Percentiles rank a stretch among this genome's conserved stretches.
Conservation (phyloP, 2,329 filamentous ascomycete genomes). For the Waltergamsia citrina region DNA sequence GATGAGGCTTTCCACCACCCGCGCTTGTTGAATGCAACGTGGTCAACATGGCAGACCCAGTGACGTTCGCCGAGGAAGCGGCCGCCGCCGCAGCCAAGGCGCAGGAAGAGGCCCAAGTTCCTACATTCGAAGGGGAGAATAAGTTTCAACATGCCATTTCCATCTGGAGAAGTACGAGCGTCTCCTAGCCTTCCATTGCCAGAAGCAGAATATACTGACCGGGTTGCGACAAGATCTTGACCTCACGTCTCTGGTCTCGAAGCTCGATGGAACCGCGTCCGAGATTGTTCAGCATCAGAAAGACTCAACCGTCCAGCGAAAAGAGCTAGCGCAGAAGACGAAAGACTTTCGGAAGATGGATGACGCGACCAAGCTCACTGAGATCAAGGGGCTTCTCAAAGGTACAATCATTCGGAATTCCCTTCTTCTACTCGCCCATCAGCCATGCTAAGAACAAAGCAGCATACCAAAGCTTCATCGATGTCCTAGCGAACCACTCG, state of each 20-base stretch:
- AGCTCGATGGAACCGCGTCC: conserved; percentile 85
- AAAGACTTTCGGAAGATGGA: conserved; percentile 96
- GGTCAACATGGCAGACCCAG: conserved; percentile 4
- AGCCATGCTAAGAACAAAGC: too few relatives aligned
- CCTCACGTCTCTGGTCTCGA: conserved; percentile 71
- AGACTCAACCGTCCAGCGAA: conserved; percentile 90
- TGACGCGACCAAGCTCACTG: conserved; percentile 73
- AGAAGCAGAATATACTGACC: background rate
- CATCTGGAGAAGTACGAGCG: conserved; percentile 81
- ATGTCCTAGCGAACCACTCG: conserved; percentile 89
- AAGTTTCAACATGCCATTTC: conserved; percentile 96
- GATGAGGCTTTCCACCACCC: conserved; percentile 1
- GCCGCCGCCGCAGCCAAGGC: conserved; percentile 1
- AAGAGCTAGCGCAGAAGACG: conserved; percentile 97
- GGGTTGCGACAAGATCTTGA: conserved; percentile 59
- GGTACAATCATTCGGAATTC: conserved; percentile 45
- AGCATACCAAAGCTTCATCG: conserved; percentile 97
- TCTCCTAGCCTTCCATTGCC: background rate
- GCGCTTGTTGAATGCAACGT: background rate
- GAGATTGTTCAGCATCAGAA: conserved; percentile 90
- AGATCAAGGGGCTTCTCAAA: conserved; percentile 86
- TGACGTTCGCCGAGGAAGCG: conserved; percentile 4
- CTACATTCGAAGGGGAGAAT: conserved; percentile 54
- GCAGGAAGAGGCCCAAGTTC: conserved; percentile 10
- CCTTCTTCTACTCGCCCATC: too few relatives aligned